Percentiles rank a stretch among this genome's conserved stretches.
phyloP scores from a whole-genome alignment of 495 filamentous ascomycete genomes.

The Aspergillus wentii region DNA sequence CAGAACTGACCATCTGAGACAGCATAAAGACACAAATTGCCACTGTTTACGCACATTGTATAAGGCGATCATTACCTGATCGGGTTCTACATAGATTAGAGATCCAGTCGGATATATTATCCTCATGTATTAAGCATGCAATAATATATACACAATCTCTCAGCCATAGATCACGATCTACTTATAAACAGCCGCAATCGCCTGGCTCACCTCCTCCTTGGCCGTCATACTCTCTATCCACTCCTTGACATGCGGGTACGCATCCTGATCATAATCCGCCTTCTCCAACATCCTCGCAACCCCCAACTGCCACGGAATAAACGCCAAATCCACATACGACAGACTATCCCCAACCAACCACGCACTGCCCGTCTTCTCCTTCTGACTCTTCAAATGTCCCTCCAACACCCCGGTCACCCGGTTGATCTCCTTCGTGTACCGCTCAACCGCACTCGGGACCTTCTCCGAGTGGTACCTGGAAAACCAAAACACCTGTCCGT shows the following conservation, averaged over 20 bases:
- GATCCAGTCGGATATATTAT: no score
- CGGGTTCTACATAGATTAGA: no score
- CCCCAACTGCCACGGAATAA: conserved; percentile 19
- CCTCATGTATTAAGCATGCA: no score
- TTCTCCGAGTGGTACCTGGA: conserved; percentile 29
- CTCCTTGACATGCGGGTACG: conserved; percentile 20
- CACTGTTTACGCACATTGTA: no score
- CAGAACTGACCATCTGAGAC: no score
- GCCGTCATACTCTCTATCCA: conserved; percentile 22
- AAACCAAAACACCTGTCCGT: conserved; percentile 42
- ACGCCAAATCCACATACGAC: conserved; percentile 28
- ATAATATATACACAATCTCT: no score
- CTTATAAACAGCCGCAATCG: conserved; percentile 2
- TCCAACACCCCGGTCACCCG: conserved; percentile 40
- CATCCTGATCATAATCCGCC: conserved; percentile 11
- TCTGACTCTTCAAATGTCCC: conserved; percentile 7
- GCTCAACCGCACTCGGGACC: conserved; percentile 32
- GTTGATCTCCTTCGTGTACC: conserved; percentile 37
- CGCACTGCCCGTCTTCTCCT: conserved; percentile 2
- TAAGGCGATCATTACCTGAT: no score
- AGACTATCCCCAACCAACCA: conserved; percentile 22
- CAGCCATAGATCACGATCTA: no score
- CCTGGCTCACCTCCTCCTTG: conserved; percentile 12
- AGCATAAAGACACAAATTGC: no score
- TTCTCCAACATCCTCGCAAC: conserved; percentile 2